Percentiles rank a stretch among this genome's conserved stretches.
phyloP scores from a whole-genome alignment of 805 yeast species.

The Hanseniaspora osmophila region DNA sequence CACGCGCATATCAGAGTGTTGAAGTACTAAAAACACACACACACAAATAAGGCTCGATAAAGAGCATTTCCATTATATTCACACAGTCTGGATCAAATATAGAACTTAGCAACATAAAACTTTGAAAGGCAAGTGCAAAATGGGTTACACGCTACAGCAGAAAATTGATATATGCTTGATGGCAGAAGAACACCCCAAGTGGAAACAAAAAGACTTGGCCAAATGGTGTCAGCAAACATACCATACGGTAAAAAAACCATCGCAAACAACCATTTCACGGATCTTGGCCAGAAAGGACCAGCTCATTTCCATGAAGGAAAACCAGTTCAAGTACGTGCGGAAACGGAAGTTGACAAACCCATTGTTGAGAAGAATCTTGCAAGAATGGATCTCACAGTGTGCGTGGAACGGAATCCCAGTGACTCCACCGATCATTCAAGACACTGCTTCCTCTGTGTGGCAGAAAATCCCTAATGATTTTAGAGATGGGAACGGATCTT shows the following conservation, averaged over 20 bases:
- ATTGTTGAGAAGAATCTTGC: conserved; percentile 39
- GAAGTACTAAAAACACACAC: not conserved
- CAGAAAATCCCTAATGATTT: conserved; percentile 37
- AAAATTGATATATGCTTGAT: conserved; percentile 54
- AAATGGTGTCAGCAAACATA: conserved; percentile 47
- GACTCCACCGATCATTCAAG: conserved; percentile 47
- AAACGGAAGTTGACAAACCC: conserved; percentile 40
- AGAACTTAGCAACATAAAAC: too few species aligned
- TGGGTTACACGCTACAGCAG: conserved; percentile 49
- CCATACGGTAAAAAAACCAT: conserved; percentile 39
- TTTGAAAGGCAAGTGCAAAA: conserved; percentile 13
- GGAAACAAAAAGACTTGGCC: conserved; percentile 56
- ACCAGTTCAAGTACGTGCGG: conserved; percentile 34
- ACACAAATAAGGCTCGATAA: not conserved
- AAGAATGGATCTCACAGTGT: conserved; percentile 59
- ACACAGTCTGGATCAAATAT: too few species aligned
- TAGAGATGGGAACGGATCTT: conserved; percentile 53
- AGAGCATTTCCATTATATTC: too few species aligned
- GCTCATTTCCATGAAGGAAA: conserved; percentile 26
- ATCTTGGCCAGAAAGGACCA: conserved; percentile 21
- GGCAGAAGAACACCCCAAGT: conserved; percentile 51
- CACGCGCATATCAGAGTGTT: too few species aligned
- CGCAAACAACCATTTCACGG: conserved; percentile 55
- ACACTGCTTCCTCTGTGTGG: conserved; percentile 53
- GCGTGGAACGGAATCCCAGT: conserved; percentile 55